phyloP scores from a whole-genome alignment of 805 yeast genomes.

The Cyberlindnera maritima region DNA sequence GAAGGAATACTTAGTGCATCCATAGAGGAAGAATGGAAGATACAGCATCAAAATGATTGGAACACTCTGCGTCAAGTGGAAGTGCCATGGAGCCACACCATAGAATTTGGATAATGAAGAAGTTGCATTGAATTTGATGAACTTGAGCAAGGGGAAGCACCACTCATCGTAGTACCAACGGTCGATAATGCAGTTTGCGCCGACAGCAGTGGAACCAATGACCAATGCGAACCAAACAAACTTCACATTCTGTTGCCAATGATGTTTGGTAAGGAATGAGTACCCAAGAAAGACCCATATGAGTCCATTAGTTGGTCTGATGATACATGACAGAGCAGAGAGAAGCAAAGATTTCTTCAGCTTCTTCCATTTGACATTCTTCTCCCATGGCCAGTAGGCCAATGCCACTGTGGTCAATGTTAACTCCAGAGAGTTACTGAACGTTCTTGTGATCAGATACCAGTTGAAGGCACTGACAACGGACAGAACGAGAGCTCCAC shows the following conservation, averaged over 20 bases:
- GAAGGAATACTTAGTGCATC: conserved; percentile 29
- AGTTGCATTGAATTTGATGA: conserved; percentile 74
- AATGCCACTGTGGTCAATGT: conserved; percentile 64
- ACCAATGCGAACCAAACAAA: conserved; percentile 12
- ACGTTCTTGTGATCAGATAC: conserved; percentile 77
- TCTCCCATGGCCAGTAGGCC: conserved; percentile 68
- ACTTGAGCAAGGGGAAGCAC: conserved; percentile 64
- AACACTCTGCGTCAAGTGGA: conserved; percentile 77
- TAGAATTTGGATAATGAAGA: conserved; percentile 75
- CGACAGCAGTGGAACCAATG: conserved; percentile 23
- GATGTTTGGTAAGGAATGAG: conserved; percentile 13
- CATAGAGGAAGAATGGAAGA: conserved; percentile 58
- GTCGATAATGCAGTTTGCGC: conserved; percentile 47
- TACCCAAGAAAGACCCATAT: conserved; percentile 70
- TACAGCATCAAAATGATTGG: conserved; percentile 72
- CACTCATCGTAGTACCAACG: conserved; percentile 52
- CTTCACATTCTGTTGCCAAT: conserved; percentile 11
- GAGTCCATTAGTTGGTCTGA: conserved; percentile 81
- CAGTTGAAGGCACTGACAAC: conserved; percentile 75
- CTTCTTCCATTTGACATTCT: conserved; percentile 14
- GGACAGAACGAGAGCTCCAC: conserved; percentile 46
- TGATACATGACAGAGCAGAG: conserved; percentile 62
- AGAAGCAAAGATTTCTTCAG: conserved; percentile 41
- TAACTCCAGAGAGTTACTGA: conserved; percentile 82
- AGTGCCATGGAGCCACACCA: conserved; percentile 82